These are phyloP conservation scores for Boletus semigastroideus DNA, from an alignment of 1,284 basidiomycete species.

Conservation along the genomic window DNA sequence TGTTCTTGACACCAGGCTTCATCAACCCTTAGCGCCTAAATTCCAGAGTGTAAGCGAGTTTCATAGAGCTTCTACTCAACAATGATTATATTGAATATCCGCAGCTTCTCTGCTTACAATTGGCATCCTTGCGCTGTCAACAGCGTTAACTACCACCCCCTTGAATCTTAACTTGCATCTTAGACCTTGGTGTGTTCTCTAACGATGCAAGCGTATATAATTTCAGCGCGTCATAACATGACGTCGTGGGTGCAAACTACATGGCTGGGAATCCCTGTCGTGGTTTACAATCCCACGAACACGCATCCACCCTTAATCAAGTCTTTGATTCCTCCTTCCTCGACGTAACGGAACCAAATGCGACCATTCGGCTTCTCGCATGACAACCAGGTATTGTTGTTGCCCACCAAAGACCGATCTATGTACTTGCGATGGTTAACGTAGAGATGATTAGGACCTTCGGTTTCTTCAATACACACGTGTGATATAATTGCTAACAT, in stretches of 20 bases:
- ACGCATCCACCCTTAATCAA: conserved; percentile 63
- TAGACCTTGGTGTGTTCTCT: conserved; percentile 14
- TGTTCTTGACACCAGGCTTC: not conserved
- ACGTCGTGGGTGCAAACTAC: conserved; percentile 43
- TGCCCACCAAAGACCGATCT: conserved; percentile 76
- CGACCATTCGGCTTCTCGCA: conserved; percentile 59
- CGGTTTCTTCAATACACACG: too few relatives aligned
- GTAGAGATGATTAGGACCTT: too few relatives aligned
- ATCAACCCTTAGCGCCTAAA: not conserved
- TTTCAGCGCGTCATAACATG: conserved; percentile 43
- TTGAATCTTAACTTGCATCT: conserved; percentile 7
- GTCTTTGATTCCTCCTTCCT: conserved; percentile 64
- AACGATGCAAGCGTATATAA: conserved; percentile 3
- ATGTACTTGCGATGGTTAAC: too few relatives aligned
- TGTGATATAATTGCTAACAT: conserved; percentile 62
- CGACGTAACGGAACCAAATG: conserved; percentile 53
- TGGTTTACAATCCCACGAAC: conserved; percentile 47
- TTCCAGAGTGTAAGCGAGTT: not conserved
- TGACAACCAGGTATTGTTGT: conserved; percentile 60
- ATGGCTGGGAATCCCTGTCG: conserved; percentile 33
- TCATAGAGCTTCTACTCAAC: not conserved
- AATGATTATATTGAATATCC: not conserved
- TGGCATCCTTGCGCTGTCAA: not conserved
- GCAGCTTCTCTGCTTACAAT: not conserved
- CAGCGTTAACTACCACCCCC: not conserved